Conservation (phyloP, 2,329 filamentous ascomycete genomes). For the Fusarium papillatum region DNA sequence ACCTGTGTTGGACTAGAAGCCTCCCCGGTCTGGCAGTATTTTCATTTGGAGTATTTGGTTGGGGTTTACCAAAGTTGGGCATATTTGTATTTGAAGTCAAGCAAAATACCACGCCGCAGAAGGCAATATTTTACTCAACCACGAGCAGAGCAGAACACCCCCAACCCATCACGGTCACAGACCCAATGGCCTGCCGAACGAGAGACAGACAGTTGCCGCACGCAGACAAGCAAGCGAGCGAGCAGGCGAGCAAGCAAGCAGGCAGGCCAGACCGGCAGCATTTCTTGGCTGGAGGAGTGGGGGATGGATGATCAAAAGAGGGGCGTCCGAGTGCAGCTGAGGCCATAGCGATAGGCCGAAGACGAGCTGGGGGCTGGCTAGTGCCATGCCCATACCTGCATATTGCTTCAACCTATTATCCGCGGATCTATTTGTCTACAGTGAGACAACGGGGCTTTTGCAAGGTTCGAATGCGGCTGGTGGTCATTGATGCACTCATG, state of each 20-base stretch:
- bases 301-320: constrained; percentile 27
- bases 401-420: not conserved
- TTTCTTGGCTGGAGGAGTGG: constrained; percentile 5
- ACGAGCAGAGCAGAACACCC: not conserved
- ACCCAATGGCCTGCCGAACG: constrained; percentile 1
- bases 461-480: constrained; percentile 15
- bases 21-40: constrained; percentile 27
- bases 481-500: constrained; percentile 27
- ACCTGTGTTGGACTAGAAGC: constrained; percentile 39
- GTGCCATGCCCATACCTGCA: constrained; percentile 30
- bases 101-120: constrained; percentile 43
- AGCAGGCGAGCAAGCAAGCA: not conserved
- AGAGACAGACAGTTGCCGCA: not conserved
- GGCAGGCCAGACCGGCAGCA: not conserved
- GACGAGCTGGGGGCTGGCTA: constrained; percentile 16
- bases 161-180: not conserved
- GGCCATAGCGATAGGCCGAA: constrained; percentile 33
- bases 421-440: constrained; percentile 31
- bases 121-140: constrained; percentile 36
- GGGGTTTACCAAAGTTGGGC: constrained; percentile 34
- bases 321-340: constrained; percentile 21
- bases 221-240: not conserved
- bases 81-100: constrained; percentile 38
- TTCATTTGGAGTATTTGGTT: constrained; percentile 44
- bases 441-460: constrained; percentile 30